Percentiles rank a stretch among this genome's conserved stretches.
phyloP scores from a whole-genome alignment of 163 green algal species.

The Scenedesmus sp. region DNA sequence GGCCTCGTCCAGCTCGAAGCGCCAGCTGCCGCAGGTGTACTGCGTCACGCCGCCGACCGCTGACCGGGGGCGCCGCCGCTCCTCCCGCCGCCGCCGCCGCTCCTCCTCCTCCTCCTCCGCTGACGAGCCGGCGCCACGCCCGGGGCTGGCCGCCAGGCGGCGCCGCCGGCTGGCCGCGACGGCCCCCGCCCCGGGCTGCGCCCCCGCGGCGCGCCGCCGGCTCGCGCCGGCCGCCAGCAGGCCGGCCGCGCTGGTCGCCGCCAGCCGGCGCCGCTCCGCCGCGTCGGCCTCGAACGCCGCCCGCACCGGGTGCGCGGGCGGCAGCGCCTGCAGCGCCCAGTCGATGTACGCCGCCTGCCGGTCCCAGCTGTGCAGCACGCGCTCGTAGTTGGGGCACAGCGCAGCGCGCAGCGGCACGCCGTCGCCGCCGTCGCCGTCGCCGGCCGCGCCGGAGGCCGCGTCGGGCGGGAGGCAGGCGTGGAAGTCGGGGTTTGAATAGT shows the following conservation, averaged over 20 bases:
- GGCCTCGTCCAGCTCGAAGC: conserved; percentile 24
- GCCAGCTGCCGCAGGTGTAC: conserved; percentile 37
- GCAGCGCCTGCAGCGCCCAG: conserved; percentile 53
- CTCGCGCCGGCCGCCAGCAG: not conserved
- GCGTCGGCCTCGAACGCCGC: conserved; percentile 2
- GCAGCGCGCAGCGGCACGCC: not conserved
- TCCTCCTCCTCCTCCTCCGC: not conserved
- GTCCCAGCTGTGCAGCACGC: conserved; percentile 48
- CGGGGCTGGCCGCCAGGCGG: no score
- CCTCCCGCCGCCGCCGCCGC: not conserved
- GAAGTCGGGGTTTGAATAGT: conserved; percentile 64
- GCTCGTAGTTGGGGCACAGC: conserved; percentile 35
- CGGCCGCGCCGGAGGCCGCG: not conserved
- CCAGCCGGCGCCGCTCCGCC: not conserved
- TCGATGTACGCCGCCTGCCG: conserved; percentile 58
- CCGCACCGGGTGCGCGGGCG: conserved; percentile 5
- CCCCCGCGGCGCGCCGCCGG: not conserved
- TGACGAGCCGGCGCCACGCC: no score
- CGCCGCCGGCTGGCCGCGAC: no score
- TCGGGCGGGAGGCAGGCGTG: conserved; percentile 3
- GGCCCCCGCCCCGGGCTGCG: not conserved
- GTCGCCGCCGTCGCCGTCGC: not conserved
- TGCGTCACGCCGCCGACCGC: conserved; percentile 5
- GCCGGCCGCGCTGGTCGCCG: not conserved
- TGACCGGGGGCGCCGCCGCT: not conserved